A percentile compares a stretch with the other conserved stretches of the same genome.
phyloP scores from a whole-genome alignment of 805 yeast genomes.

The Pichia cabralensis region DNA sequence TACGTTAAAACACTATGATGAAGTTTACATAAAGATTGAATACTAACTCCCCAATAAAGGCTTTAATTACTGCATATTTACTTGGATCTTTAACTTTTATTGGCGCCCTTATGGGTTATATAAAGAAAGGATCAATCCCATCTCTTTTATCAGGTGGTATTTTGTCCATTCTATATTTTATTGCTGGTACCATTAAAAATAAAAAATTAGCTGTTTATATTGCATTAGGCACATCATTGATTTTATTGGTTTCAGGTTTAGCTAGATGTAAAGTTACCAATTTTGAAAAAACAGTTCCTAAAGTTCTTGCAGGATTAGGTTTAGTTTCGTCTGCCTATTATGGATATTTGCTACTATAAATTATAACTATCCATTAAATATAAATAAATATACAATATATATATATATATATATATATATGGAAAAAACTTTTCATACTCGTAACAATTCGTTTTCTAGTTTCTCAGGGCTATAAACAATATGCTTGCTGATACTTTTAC shows the following conservation, averaged over 20 bases:
- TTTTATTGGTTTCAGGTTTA: slow-evolving; percentile 63
- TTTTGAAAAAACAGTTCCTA: slow-evolving; percentile 66
- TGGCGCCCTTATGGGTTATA: slow-evolving; percentile 27
- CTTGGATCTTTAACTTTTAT: slow-evolving; percentile 18
- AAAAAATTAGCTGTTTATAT: slow-evolving; percentile 73
- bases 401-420: too few species aligned
- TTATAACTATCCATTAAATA: too few species aligned
- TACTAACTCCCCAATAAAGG: too few species aligned
- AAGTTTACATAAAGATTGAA: too few species aligned
- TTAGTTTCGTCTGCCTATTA: slow-evolving; percentile 57
- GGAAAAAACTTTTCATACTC: too few species aligned
- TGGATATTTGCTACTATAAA: slow-evolving; percentile 25
- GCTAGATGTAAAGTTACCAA: slow-evolving; percentile 45
- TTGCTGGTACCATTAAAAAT: slow-evolving; percentile 62
- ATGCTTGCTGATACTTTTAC: background rate
- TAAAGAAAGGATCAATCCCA: slow-evolving; percentile 62
- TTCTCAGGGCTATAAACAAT: too few species aligned
- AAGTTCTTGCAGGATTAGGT: slow-evolving; percentile 55
- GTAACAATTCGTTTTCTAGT: too few species aligned
- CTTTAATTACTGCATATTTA: slow-evolving; percentile 8
- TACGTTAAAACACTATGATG: too few species aligned
- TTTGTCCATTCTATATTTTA: slow-evolving; percentile 50
- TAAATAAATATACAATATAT: too few species aligned
- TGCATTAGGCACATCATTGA: slow-evolving; percentile 61
- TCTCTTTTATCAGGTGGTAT: slow-evolving; percentile 70